Evolutionary conservation across 2,329 filamentous ascomycete species (phyloP).

Genomic region (Aspergillus neotritici): DNA sequence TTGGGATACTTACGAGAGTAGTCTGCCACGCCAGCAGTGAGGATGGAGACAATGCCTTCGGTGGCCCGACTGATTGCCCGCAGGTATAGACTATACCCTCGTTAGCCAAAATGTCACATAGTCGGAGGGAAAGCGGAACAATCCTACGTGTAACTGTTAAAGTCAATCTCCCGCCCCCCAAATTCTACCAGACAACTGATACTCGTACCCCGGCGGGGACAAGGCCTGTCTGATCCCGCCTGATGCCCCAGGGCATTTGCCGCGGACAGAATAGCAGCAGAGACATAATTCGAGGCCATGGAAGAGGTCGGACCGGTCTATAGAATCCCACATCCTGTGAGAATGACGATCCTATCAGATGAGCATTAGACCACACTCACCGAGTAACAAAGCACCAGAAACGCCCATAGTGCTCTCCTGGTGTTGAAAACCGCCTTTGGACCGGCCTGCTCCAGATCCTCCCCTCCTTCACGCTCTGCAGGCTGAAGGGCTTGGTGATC

Average conservation of each 20-base stretch:
- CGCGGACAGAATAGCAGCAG: slow-evolving; percentile 10
- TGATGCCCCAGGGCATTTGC: slow-evolving; percentile 9
- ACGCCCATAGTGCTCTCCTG: slow-evolving; percentile 12
- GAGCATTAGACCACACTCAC: no score
- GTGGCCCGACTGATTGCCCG: slow-evolving; percentile 16
- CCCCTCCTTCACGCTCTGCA: not conserved
- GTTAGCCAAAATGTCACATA: not conserved
- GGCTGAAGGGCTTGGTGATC: not conserved
- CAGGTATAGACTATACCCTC: slow-evolving; percentile 14
- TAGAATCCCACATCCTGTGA: no score
- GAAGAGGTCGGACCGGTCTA: slow-evolving; percentile 2
- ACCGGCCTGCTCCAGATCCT: not conserved
- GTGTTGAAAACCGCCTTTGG: slow-evolving; percentile 1
- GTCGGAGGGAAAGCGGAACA: not conserved
- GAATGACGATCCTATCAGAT: no score
- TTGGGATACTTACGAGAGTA: slow-evolving; percentile 15
- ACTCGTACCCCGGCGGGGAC: slow-evolving; percentile 9
- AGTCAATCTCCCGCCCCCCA: slow-evolving; percentile 15
- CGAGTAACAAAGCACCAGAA: slow-evolving; percentile 14
- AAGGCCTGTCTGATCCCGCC: slow-evolving; percentile 8
- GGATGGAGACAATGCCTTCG: slow-evolving; percentile 14
- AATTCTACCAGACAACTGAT: slow-evolving; percentile 17
- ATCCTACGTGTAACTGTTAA: slow-evolving; percentile 17
- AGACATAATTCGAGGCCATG: slow-evolving; percentile 11
- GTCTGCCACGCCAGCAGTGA: slow-evolving; percentile 15